These are phyloP conservation scores for Candida loeiensis DNA, from an alignment of 805 yeast species.

Conservation along the genomic window DNA sequence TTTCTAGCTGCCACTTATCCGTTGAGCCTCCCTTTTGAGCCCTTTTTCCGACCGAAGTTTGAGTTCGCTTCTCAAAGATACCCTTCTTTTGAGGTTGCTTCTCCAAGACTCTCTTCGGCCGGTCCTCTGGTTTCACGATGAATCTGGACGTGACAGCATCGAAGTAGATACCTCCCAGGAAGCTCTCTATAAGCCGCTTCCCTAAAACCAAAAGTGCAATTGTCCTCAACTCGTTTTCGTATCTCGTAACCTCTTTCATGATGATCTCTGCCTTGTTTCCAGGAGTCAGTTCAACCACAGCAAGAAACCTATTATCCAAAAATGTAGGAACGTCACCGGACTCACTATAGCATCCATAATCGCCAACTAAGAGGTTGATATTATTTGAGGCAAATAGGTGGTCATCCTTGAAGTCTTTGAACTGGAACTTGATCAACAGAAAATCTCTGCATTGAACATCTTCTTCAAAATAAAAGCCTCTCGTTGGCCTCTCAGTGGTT, in stretches of 20 bases:
- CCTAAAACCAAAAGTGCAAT: slow-evolving; percentile 24
- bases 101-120: too few species aligned
- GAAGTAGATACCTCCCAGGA: slow-evolving; percentile 4
- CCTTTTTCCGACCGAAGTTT: too few species aligned
- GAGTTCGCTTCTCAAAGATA: too few species aligned
- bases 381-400: slow-evolving; percentile 33
- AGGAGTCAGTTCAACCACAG: neutral
- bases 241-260: slow-evolving; percentile 8
- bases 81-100: too few species aligned
- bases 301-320: slow-evolving; percentile 18
- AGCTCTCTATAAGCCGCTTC: slow-evolving; percentile 18
- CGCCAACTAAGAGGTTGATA: slow-evolving; percentile 20
- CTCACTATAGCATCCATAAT: slow-evolving; percentile 13
- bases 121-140: neutral
- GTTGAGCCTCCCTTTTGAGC: too few species aligned
- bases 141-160: slow-evolving; percentile 4
- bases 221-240: slow-evolving; percentile 29
- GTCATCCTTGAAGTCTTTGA: slow-evolving; percentile 61
- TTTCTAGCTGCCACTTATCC: too few species aligned
- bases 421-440: slow-evolving; percentile 48
- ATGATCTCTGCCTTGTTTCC: neutral
- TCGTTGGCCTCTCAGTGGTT: slow-evolving; percentile 35
- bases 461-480: slow-evolving; percentile 58
- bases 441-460: slow-evolving; percentile 64
- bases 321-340: slow-evolving; percentile 16